These are phyloP conservation scores for Tulasnella sp. DNA, from an alignment of 768 basidiomycete species.

Conservation along the genomic window DNA sequence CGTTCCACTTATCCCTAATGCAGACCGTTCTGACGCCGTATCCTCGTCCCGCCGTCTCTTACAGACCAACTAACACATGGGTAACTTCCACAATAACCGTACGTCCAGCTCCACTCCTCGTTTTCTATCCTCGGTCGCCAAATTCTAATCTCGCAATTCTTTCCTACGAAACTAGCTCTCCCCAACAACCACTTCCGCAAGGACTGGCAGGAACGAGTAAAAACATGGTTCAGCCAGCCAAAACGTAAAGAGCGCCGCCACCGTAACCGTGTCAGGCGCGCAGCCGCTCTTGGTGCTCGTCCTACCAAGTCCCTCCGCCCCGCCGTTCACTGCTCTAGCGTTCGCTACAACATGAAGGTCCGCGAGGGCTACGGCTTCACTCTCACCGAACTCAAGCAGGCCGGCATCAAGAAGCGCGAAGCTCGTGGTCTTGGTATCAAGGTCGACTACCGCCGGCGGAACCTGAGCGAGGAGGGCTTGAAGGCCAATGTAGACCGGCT, in stretches of 20 bases:
- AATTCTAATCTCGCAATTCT: conserved; percentile 4
- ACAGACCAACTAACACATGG: conserved; percentile 15
- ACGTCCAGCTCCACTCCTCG: conserved; percentile 5
- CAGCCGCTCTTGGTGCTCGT: conserved; percentile 84
- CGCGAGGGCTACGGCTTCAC: conserved; percentile 98
- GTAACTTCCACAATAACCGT: conserved; percentile 26
- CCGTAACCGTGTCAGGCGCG: conserved; percentile 86
- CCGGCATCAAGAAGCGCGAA: conserved; percentile 90
- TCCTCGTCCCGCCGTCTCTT: not conserved
- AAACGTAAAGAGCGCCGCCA: conserved; percentile 96
- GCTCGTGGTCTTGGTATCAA: conserved; percentile 90
- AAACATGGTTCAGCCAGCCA: conserved; percentile 99
- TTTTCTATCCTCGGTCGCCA: not conserved
- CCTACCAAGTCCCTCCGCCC: conserved; percentile 90
- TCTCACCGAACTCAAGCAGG: conserved; percentile 88
- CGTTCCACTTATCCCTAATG: not conserved
- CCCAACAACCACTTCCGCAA: conserved; percentile 95
- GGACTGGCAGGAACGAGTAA: conserved; percentile 96
- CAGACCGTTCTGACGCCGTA: conserved; percentile 16
- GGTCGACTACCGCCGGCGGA: conserved; percentile 95
- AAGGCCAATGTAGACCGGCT: conserved; percentile 90
- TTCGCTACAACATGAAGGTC: conserved; percentile 97
- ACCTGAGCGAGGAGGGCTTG: conserved; percentile 95
- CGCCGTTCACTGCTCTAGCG: conserved; percentile 91
- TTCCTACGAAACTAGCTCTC: conserved; percentile 50